phyloP scores from a whole-genome alignment of 768 basidiomycete genomes.

The Rhizopogon salebrosus region DNA sequence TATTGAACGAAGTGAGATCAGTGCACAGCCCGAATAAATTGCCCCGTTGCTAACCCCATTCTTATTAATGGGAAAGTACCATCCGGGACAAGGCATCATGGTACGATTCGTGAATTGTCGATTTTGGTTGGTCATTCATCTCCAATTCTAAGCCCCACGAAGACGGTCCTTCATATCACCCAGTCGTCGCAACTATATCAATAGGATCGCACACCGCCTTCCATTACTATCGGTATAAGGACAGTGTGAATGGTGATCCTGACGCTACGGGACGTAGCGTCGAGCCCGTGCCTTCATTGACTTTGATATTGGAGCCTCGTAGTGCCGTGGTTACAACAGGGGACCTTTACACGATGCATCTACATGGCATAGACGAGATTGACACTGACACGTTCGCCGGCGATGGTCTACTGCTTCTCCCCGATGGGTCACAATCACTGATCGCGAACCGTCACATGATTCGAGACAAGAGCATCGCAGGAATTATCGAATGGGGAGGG shows the following conservation, averaged over 20 bases:
- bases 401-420: conserved; percentile 13
- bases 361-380: conserved; percentile 77
- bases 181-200: conserved; percentile 88
- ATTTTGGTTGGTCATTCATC: neutral
- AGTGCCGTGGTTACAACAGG: conserved; percentile 76
- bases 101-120: conserved; percentile 36
- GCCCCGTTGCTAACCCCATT: conserved; percentile 13
- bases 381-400: conserved; percentile 42
- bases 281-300: conserved; percentile 58
- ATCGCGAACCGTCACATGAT: conserved; percentile 62
- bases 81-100: conserved; percentile 90
- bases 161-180: conserved; percentile 85
- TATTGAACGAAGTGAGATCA: conserved; percentile 71
- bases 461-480: conserved; percentile 31
- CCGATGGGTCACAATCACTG: conserved; percentile 23
- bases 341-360: conserved; percentile 60
- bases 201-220: conserved; percentile 80
- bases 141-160: conserved; percentile 70
- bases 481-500: conserved; percentile 43
- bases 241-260: conserved; percentile 13
- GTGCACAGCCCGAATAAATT: conserved; percentile 2
- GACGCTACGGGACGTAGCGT: conserved; percentile 45
- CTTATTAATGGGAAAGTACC: conserved; percentile 47
- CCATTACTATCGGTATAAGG: conserved; percentile 70
- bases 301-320: conserved; percentile 78